These are phyloP conservation scores for Intubia oerlemansii DNA, from an alignment of 2,329 filamentous ascomycete species.

Conservation along the genomic window DNA sequence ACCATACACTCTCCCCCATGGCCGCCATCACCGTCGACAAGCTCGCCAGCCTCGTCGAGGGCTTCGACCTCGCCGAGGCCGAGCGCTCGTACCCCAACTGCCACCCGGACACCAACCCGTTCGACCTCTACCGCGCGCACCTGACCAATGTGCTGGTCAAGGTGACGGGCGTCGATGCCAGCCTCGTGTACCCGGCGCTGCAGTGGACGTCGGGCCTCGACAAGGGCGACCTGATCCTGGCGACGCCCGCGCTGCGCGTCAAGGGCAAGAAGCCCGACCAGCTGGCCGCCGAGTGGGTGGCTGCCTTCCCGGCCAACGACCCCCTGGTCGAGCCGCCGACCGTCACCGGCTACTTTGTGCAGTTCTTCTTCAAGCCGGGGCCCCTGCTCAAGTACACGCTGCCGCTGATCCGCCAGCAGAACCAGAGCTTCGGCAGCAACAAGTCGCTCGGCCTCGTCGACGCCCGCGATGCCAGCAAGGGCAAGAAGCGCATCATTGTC, in stretches of 20 bases:
- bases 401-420: conserved; percentile 44
- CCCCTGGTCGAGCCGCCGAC: conserved; percentile 51
- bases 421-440: conserved; percentile 43
- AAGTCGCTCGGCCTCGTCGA: conserved; percentile 37
- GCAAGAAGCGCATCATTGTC: conserved; percentile 46
- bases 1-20: conserved; percentile 3
- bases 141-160: conserved; percentile 46
- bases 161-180: conserved; percentile 47
- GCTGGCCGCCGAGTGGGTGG: conserved; percentile 38
- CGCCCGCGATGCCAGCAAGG: conserved; percentile 34
- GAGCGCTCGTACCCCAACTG: conserved; percentile 28
- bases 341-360: conserved; percentile 46
- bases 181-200: conserved; percentile 53
- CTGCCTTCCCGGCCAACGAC: conserved; percentile 34
- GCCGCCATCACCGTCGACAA: conserved; percentile 10
- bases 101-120: conserved; percentile 49
- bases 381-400: conserved; percentile 45
- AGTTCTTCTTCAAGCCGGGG: conserved; percentile 60
- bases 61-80: conserved; percentile 15
- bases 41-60: conserved; percentile 15
- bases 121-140: conserved; percentile 63
- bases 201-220: conserved; percentile 63
- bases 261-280: conserved; percentile 47
- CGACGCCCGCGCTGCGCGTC: conserved; percentile 58
- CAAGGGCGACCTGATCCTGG: conserved; percentile 63